These are phyloP conservation scores for Talaromyces nanjingensis DNA, from an alignment of 495 filamentous ascomycete genomes.

Conservation along the genomic window DNA sequence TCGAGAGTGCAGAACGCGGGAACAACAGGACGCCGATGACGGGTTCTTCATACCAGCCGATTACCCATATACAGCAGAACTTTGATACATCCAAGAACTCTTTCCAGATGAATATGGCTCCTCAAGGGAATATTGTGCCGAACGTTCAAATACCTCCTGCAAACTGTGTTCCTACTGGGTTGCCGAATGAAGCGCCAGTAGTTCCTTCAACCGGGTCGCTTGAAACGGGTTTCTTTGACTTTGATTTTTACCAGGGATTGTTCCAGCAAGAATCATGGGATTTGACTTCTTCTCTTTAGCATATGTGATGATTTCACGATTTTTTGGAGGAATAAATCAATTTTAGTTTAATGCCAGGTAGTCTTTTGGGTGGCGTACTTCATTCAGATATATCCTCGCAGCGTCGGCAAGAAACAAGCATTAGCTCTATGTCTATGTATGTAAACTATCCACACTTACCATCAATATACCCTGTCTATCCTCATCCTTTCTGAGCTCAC, in stretches of 20 bases:
- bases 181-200: neutral
- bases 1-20: neutral
- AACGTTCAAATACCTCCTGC: neutral
- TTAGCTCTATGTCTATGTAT: neutral
- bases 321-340: neutral
- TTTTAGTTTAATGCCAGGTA: neutral
- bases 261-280: conserved; percentile 3
- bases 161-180: neutral
- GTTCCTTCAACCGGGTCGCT: neutral
- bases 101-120: neutral
- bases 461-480: neutral
- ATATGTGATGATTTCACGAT: neutral
- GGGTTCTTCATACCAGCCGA: neutral
- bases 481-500: neutral
- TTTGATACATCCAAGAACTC: neutral
- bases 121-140: neutral
- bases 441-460: neutral
- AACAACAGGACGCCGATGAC: neutral
- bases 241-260: conserved; percentile 1
- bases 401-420: neutral
- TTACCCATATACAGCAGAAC: neutral
- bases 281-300: neutral
- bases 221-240: conserved; percentile 1
- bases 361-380: neutral
- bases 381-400: neutral